phyloP scores from a whole-genome alignment of 495 filamentous ascomycete genomes.

The Endocarpon pusillum region DNA sequence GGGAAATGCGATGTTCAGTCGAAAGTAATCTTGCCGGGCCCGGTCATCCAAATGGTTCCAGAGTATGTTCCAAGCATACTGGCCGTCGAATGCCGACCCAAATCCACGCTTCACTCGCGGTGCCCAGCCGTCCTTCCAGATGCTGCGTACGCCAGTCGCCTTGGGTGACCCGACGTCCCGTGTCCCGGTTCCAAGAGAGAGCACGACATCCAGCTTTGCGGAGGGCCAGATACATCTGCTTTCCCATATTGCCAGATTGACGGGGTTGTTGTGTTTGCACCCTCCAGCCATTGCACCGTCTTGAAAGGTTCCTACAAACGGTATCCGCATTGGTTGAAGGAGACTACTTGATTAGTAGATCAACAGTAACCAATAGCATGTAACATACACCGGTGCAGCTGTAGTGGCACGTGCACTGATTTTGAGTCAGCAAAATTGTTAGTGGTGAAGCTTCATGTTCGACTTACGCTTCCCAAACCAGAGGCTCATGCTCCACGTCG shows the following conservation, averaged over 20 bases:
- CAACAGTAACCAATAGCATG: neutral
- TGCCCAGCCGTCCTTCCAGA: neutral
- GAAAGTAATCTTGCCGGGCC: neutral
- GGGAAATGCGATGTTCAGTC: neutral
- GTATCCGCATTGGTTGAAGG: neutral
- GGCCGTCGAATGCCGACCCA: neutral
- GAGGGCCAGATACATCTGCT: conserved; percentile 9
- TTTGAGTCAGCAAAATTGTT: conserved; percentile 2
- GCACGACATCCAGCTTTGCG: conserved; percentile 8
- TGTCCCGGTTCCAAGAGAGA: conserved; percentile 15
- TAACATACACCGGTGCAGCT: conserved; percentile 12
- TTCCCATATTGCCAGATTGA: conserved; percentile 18
- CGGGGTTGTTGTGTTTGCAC: conserved; percentile 20
- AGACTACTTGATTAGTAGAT: neutral
- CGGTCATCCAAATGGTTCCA: neutral
- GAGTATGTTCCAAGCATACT: neutral
- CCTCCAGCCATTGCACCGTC: conserved; percentile 17
- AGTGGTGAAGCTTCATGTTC: neutral
- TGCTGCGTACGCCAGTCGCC: neutral
- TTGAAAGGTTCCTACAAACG: conserved; percentile 2
- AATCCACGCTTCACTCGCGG: neutral
- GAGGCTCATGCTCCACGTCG: conserved; percentile 8
- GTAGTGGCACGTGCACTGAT: conserved; percentile 14
- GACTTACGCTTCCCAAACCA: conserved; percentile 12
- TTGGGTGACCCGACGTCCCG: neutral